Base-by-base conservation (phyloP, 495 filamentous ascomycete genomes). In the Aspergillus biplanus region DNA sequence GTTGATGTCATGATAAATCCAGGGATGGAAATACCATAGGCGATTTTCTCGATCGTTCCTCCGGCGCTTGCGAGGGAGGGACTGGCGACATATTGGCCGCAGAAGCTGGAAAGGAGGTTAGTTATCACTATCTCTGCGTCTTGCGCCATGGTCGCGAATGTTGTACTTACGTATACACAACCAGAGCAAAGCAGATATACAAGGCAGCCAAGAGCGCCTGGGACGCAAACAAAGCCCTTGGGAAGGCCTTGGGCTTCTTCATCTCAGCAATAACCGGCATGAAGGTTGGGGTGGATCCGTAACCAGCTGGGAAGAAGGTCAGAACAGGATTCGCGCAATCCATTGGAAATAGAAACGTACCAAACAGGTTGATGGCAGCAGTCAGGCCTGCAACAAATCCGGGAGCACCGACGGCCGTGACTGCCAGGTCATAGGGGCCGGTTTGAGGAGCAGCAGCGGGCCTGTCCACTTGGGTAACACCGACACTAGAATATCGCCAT, bases 241-340 rank as follows among this genome's bases (percentile, higher is more conserved):
- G 76, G 67, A 83, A 90, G 65, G 89, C 83, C 50, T 74, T 71
- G 0, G 89, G 88, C 0, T 82, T 84, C 64, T 86, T 83, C 82
- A 92, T 87, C 71, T 93, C 90, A 47, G 87, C 84, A 68, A 90
- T 89, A 72, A 92, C 89, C 47, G 79, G 83, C 71, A 92, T 85
- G 72, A 90, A 87, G 64, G 88, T 83, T 66, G 87, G 76, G 72
- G 89, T 82, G 58, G 46, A 49, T 8, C 46, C 46, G 18, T 49
- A 49, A 8, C 46, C 46, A n/a, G 46, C 46, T 49, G 18, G 6
- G 15, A n/a, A 49, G 46, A 49, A 21, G 8, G 8, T 44, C 8
- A 4, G 12, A 49, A 49, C 12, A 21, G 46, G 8, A 16, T n/a
- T 16, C 4, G 15, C 7, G 18, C 18, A 49, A 39, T 39, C 37